A percentile compares a stretch with the other conserved stretches of the same genome.
Conservation (phyloP, 352 stramenopile genomes). For the Bremia lactucae region DNA sequence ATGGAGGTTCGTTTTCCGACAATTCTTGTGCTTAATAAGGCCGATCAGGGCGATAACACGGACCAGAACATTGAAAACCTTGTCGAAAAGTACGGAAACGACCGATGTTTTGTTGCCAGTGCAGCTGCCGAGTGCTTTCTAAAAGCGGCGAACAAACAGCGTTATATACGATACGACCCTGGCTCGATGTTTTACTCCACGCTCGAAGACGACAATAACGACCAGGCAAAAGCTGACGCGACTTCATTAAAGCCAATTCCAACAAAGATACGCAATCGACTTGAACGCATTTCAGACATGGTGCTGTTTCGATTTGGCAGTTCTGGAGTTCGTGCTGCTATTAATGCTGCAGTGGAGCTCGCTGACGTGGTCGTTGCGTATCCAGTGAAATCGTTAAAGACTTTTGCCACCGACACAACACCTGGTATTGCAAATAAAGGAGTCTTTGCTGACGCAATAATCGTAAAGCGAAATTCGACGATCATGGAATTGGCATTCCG, state of each 20-base stretch:
- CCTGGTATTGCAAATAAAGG: conserved; percentile 31
- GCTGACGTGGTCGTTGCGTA: conserved; percentile 78
- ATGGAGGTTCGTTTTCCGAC: conserved; percentile 75
- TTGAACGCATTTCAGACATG: conserved; percentile 85
- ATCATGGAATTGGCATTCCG: conserved; percentile 66
- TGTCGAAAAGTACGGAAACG: conserved; percentile 80
- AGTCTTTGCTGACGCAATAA: conserved; percentile 70
- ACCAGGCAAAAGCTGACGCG: conserved; percentile 15
- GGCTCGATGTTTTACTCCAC: conserved; percentile 83
- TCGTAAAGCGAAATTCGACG: conserved; percentile 61
- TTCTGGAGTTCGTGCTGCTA: conserved; percentile 73
- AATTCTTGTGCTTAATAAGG: conserved; percentile 85
- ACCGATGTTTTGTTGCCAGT: conserved; percentile 80
- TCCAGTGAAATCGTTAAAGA: conserved; percentile 82
- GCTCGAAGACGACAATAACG: conserved; percentile 44
- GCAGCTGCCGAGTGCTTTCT: conserved; percentile 80
- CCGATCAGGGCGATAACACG: conserved; percentile 74
- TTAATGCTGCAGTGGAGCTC: conserved; percentile 78
- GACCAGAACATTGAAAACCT: conserved; percentile 84
- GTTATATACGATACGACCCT: conserved; percentile 76
- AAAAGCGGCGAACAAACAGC: conserved; percentile 57
- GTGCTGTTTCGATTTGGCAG: conserved; percentile 85
- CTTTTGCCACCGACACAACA: conserved; percentile 57
- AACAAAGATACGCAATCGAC: conserved; percentile 66
- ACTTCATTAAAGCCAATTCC: conserved; percentile 51